These are phyloP conservation scores for Ceratocystiopsis minuta DNA, from an alignment of 2,329 filamentous ascomycete genomes.

Conservation along the genomic window DNA sequence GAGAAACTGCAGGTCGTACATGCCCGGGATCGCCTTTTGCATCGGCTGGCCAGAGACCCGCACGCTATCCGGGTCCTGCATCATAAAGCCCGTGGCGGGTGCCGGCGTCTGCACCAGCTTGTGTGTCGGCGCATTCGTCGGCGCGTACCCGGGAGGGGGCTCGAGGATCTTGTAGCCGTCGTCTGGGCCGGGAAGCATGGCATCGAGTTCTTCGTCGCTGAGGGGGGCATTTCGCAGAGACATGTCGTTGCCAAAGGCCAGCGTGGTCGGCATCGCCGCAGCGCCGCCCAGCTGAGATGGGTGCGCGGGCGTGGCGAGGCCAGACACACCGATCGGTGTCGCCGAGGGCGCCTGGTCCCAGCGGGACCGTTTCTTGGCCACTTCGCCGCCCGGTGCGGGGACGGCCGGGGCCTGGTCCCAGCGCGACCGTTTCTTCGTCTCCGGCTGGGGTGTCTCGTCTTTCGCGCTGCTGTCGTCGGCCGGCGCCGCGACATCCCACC, in stretches of 20 bases:
- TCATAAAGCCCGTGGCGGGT: constrained; percentile 79
- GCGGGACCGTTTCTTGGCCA: constrained; percentile 58
- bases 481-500: constrained; percentile 69
- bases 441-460: constrained; percentile 26
- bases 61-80: constrained; percentile 82
- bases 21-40: constrained; percentile 86
- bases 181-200: constrained; percentile 70
- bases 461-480: constrained; percentile 23
- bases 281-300: constrained; percentile 40
- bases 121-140: constrained; percentile 57
- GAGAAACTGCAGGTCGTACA: constrained; percentile 93
- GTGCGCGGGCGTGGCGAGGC: constrained; percentile 64
- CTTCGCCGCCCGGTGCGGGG: constrained; percentile 34
- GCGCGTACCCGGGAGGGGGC: constrained; percentile 81
- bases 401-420: constrained; percentile 70
- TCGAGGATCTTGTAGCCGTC: constrained; percentile 88
- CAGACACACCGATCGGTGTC: constrained; percentile 54
- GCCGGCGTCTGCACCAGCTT: constrained; percentile 57
- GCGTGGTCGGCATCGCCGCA: constrained; percentile 26
- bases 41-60: constrained; percentile 75
- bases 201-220: constrained; percentile 85
- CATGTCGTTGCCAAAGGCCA: constrained; percentile 67
- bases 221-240: constrained; percentile 62
- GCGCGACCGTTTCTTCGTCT: constrained; percentile 59
- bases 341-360: constrained; percentile 78